Percentiles rank a stretch among this genome's conserved stretches.
Evolutionary conservation across 345 rosid genomes (phyloP).

Genomic region (Aurinia saxatilis): DNA sequence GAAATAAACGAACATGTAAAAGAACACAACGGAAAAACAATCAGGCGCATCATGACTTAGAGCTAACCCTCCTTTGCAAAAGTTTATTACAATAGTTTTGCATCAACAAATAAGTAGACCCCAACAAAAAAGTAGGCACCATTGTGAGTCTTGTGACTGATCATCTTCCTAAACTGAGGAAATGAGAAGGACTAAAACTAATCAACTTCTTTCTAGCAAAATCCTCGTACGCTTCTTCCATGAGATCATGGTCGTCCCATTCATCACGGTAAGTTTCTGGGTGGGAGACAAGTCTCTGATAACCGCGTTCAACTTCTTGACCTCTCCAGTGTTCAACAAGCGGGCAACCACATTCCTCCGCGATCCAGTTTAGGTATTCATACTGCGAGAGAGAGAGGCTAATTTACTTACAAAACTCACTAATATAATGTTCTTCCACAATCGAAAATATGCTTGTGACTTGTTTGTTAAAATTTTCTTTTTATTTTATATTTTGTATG

Average conservation of each 20-base stretch:
- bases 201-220: constrained; percentile 20
- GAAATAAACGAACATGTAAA: no score
- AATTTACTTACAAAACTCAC: background rate
- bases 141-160: no score
- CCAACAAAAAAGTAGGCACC: no score
- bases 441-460: background rate
- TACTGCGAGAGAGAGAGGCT: constrained; percentile 20
- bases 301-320: constrained; percentile 12
- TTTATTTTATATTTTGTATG: no score
- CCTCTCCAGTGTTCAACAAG: constrained; percentile 50
- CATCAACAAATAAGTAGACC: no score
- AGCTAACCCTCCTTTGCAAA: no score
- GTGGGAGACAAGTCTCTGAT: background rate
- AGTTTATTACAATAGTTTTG: no score
- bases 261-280: constrained; percentile 46
- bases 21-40: no score
- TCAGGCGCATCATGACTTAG: no score
- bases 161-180: no score
- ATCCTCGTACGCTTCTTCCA: constrained; percentile 39
- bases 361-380: constrained; percentile 36
- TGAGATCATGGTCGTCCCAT: constrained; percentile 44
- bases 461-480: no score
- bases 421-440: background rate
- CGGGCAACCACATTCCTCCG: constrained; percentile 27
- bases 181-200: background rate